Conservation (phyloP, 345 rosid genomes). For the Melaleuca alternifolia region DNA sequence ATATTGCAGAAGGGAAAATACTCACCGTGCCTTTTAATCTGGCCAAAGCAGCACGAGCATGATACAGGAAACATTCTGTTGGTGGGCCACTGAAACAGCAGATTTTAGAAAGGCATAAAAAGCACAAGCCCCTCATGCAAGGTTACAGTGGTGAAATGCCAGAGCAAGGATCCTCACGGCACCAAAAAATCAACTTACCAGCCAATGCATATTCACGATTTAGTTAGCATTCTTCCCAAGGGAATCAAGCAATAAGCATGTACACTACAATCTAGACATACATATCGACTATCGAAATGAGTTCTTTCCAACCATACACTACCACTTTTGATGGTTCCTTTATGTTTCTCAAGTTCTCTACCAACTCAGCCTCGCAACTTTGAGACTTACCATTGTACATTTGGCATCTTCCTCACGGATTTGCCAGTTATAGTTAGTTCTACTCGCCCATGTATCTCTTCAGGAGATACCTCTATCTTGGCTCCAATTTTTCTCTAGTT, state of each 20-base stretch:
- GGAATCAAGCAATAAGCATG: not conserved
- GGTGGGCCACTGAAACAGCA: constrained; percentile 79
- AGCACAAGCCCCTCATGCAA: not conserved
- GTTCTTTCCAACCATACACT: not conserved
- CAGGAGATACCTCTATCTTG: not conserved
- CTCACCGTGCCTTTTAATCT: constrained; percentile 48
- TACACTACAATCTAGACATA: not conserved
- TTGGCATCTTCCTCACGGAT: not conserved
- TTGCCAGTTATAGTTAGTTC: not conserved
- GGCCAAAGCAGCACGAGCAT: constrained; percentile 73
- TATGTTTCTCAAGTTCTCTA: not conserved
- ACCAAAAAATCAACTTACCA: not conserved
- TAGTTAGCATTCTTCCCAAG: not conserved
- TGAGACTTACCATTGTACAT: not conserved
- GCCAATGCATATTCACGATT: not conserved
- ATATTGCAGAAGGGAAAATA: not conserved
- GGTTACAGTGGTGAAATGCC: not conserved
- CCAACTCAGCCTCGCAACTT: not conserved
- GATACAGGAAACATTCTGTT: constrained; percentile 81
- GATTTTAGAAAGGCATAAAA: not conserved
- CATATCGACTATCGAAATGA: not conserved
- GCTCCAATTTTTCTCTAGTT: not conserved
- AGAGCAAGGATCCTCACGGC: not conserved
- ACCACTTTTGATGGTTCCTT: not conserved
- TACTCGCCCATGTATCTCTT: not conserved